Evolutionary conservation across 2,329 filamentous ascomycete genomes (phyloP), one percentile per base, ranked within the genome.

Genomic region (Diplocarpon mali): DNA sequence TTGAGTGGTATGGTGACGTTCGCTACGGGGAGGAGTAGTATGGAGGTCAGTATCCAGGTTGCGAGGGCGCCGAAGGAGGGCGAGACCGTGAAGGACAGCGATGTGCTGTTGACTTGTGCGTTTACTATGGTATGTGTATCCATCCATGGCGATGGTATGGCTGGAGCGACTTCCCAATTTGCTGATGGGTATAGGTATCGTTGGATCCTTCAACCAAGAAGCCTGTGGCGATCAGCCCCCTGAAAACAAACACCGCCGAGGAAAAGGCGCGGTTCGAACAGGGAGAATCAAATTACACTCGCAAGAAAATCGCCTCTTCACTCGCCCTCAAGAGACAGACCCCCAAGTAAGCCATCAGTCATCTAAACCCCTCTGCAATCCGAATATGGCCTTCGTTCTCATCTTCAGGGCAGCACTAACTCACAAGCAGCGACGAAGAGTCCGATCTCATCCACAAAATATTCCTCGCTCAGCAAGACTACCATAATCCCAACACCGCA

Each of bases 31-130:
- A 66, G 79, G 48, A 80, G 75, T 49, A 80, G 76, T 57, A 78
- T 85, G 76, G 81, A 85, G 54, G 72, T 85, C 8, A 80, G 78
- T 0, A 65, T 83, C 27, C 78, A 83, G 61, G 79, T 84, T 39
- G 74, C 78, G 5, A 83, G 79, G 62, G 76, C 71, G 1, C 75
- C 75, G 1, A 63, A 68, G 38, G 61, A 69, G 35, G 78, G 75
- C 3, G 61, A 75, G 50, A 57, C 64, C 30, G 63, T 66, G 12
- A 70, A 70, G 50, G 67, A 75, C 2, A 73, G 80, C 35, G 80
- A 84, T 59, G 66, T 83, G 1, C 62, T 84, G 44, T 73, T 85
- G 62, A 81, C 77, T n/a, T 84, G 80, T 62, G 75, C 78, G 7
- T 84, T 84, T 57, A 85, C 80, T 0, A 85, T 85, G 81, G 81